phyloP scores from a whole-genome alignment of 805 yeast genomes.

The Cyberlindnera euphorbiiphila region DNA sequence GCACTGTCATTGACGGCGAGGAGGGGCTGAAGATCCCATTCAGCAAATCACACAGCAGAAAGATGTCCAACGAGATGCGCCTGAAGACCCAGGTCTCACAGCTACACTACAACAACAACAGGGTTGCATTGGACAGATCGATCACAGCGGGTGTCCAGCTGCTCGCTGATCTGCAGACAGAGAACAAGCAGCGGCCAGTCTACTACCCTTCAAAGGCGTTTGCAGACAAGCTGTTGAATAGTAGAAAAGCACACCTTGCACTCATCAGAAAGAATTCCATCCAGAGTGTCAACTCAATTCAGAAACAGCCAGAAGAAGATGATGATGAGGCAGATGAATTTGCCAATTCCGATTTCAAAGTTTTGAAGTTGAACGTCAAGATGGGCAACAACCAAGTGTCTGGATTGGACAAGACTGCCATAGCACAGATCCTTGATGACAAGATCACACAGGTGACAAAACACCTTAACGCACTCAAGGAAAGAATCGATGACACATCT shows the following conservation, averaged over 20 bases:
- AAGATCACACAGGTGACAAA: constrained; percentile 61
- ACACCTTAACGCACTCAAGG: constrained; percentile 69
- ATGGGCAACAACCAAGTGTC: constrained; percentile 46
- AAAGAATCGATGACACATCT: constrained; percentile 83
- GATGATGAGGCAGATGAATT: constrained; percentile 18
- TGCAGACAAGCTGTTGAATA: constrained; percentile 35
- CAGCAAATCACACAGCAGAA: constrained; percentile 17
- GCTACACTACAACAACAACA: constrained; percentile 70
- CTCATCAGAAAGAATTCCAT: constrained; percentile 41
- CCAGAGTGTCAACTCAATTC: constrained; percentile 18
- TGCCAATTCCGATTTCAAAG: constrained; percentile 43
- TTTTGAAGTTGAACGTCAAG: constrained; percentile 60
- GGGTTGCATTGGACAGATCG: constrained; percentile 58
- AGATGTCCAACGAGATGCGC: constrained; percentile 31
- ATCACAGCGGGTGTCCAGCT: constrained; percentile 51
- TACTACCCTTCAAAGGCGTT: constrained; percentile 50
- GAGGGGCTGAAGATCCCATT: constrained; percentile 9
- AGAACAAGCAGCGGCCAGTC: constrained; percentile 58
- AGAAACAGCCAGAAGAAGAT: constrained; percentile 21
- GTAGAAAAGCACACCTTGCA: constrained; percentile 50
- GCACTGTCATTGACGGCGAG: constrained; percentile 27
- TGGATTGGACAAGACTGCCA: constrained; percentile 60
- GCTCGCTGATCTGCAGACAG: constrained; percentile 46
- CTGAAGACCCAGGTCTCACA: constrained; percentile 62
- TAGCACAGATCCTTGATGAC: constrained; percentile 65